Evolutionary conservation across 768 basidiomycete genomes (phyloP).

Genomic region (Thelephora aurantiotincta): DNA sequence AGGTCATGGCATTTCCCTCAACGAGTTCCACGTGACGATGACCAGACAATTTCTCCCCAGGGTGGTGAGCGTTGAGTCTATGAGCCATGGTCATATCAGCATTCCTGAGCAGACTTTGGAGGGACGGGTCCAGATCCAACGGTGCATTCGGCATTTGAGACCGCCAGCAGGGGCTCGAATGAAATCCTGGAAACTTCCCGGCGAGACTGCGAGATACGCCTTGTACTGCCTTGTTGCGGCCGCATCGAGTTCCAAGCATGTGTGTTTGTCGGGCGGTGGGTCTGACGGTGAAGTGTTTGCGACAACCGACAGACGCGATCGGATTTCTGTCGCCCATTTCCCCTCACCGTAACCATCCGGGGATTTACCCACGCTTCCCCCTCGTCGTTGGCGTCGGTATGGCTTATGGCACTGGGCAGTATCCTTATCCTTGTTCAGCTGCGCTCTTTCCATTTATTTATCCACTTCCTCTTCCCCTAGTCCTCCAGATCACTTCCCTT

Average conservation of each 20-base stretch:
- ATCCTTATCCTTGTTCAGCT: too few species aligned
- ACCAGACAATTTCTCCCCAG: slow-evolving; percentile 5
- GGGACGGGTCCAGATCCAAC: slow-evolving; percentile 50
- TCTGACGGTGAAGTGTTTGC: too few species aligned
- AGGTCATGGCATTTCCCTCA: slow-evolving; percentile 15
- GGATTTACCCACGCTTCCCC: too few species aligned
- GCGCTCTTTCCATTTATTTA: too few species aligned
- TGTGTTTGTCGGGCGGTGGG: too few species aligned
- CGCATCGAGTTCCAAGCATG: slow-evolving; percentile 10
- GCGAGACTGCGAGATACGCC: slow-evolving; percentile 4
- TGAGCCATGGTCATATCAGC: slow-evolving; percentile 46
- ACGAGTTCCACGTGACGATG: slow-evolving; percentile 45
- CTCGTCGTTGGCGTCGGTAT: too few species aligned
- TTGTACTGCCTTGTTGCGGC: slow-evolving; percentile 1
- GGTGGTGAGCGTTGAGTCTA: slow-evolving; percentile 13
- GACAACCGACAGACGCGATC: too few species aligned
- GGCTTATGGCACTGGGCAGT: too few species aligned
- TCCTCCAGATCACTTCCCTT: too few species aligned
- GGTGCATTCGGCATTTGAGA: slow-evolving; percentile 41
- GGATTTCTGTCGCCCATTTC: too few species aligned
- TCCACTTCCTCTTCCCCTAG: too few species aligned
- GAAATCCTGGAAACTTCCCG: slow-evolving; percentile 11
- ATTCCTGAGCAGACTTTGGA: slow-evolving; percentile 48
- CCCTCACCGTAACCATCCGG: too few species aligned
- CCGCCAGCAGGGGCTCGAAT: slow-evolving; percentile 17